Conservation (phyloP, 208 protist genomes). For the Trypanosoma caninum region DNA sequence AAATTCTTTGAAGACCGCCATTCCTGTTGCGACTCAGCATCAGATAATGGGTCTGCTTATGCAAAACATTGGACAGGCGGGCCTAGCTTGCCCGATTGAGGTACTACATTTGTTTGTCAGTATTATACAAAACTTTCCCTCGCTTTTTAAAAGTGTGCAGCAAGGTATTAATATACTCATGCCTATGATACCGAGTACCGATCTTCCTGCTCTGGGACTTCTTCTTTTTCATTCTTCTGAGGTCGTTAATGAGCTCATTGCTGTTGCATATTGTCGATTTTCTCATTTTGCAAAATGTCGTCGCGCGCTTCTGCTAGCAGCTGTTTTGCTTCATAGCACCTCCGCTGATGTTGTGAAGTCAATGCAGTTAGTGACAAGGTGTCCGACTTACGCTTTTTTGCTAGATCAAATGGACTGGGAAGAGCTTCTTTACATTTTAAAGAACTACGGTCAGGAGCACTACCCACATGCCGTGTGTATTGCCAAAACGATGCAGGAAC, state of each 20-base stretch:
- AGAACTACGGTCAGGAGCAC: slow-evolving; percentile 53
- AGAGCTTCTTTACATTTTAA: slow-evolving; percentile 77
- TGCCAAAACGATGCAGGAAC: slow-evolving; percentile 46
- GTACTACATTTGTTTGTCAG: slow-evolving; percentile 62
- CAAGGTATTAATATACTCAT: slow-evolving; percentile 82
- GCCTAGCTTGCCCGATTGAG: slow-evolving; percentile 63
- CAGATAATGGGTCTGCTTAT: slow-evolving; percentile 81
- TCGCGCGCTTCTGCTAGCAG: slow-evolving; percentile 72
- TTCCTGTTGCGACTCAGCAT: slow-evolving; percentile 85
- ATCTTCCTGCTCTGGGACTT: slow-evolving; percentile 53
- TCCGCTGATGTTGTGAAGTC: slow-evolving; percentile 42
- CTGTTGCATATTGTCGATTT: slow-evolving; percentile 64
- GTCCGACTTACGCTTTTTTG: slow-evolving; percentile 37
- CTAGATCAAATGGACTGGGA: slow-evolving; percentile 71
- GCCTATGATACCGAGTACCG: slow-evolving; percentile 54
- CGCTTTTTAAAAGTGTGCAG: slow-evolving; percentile 79
- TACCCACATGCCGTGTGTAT: slow-evolving; percentile 57
- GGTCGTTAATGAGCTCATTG: slow-evolving; percentile 72
- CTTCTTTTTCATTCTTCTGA: slow-evolving; percentile 64
- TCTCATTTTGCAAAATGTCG: slow-evolving; percentile 72
- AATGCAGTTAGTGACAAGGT: slow-evolving; percentile 35
- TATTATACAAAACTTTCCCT: slow-evolving; percentile 78
- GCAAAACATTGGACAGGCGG: slow-evolving; percentile 69
- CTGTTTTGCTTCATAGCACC: slow-evolving; percentile 47
- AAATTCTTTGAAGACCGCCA: slow-evolving; percentile 74